A percentile compares a stretch with the other conserved stretches of the same genome.
These are phyloP conservation scores for Pseudocercospora fijiensis DNA, from an alignment of 2,329 filamentous ascomycete genomes.

Conservation along the genomic window DNA sequence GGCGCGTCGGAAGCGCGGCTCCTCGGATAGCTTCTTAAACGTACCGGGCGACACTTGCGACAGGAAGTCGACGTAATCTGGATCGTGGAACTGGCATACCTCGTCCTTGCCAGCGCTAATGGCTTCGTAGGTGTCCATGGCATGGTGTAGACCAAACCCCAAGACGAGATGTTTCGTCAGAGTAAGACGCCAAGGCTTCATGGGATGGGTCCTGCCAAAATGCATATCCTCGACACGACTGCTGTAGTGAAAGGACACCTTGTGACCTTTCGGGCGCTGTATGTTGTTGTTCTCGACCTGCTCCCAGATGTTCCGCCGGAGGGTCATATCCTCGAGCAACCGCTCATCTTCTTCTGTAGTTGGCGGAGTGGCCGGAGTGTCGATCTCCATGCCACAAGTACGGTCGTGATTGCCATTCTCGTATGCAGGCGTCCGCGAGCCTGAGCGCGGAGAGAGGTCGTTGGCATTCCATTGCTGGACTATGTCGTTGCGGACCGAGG, in stretches of 20 bases:
- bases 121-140: constrained; percentile 91
- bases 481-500: constrained; percentile 31
- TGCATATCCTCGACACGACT: constrained; percentile 94
- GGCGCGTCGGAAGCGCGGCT: constrained; percentile 43
- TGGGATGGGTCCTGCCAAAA: constrained; percentile 94
- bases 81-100: constrained; percentile 79
- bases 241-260: constrained; percentile 93
- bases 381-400: constrained; percentile 20
- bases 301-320: constrained; percentile 54
- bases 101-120: constrained; percentile 84
- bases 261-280: constrained; percentile 77
- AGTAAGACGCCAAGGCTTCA: constrained; percentile 98
- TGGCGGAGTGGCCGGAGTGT: constrained; percentile 38
- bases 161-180: constrained; percentile 93
- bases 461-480: constrained; percentile 33
- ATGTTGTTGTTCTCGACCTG: constrained; percentile 65
- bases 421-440: constrained; percentile 20
- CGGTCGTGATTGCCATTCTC: constrained; percentile 9
- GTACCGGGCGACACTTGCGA: constrained; percentile 37
- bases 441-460: constrained; percentile 21
- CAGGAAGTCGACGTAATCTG: constrained; percentile 90
- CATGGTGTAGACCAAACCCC: constrained; percentile 91
- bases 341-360: constrained; percentile 52
- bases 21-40: constrained; percentile 55
- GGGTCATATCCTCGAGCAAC: constrained; percentile 38